A percentile compares a stretch with the other conserved stretches of the same genome.
phyloP scores from a whole-genome alignment of 140 eudicot species.

The Erigeron philadelphicus region DNA sequence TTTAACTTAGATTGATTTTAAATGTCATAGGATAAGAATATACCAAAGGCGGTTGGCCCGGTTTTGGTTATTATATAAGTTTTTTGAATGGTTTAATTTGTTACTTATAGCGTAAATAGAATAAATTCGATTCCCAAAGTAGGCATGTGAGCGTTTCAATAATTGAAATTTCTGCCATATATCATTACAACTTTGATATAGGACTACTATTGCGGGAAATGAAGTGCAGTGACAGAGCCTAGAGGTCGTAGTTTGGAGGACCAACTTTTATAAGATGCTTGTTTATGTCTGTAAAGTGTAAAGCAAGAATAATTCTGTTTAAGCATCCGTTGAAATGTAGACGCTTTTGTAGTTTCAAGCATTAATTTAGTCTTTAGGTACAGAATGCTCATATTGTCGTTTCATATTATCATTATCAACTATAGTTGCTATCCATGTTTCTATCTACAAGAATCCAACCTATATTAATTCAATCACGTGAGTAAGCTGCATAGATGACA shows the following conservation, averaged over 20 bases:
- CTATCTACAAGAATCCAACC: not conserved
- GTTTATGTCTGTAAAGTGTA: too few species aligned
- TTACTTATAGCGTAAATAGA: too few species aligned
- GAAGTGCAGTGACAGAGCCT: not conserved
- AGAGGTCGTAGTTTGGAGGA: not conserved
- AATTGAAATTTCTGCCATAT: not conserved
- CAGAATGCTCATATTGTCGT: not conserved
- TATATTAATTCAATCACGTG: not conserved
- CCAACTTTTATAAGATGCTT: not conserved
- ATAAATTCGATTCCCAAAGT: too few species aligned
- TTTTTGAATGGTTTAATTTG: too few species aligned
- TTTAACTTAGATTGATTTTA: too few species aligned
- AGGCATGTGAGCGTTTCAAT: too few species aligned
- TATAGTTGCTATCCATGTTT: not conserved
- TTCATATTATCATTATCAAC: not conserved
- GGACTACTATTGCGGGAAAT: not conserved
- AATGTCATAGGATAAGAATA: too few species aligned
- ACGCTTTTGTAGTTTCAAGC: not conserved
- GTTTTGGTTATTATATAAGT: too few species aligned
- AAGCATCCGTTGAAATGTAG: not conserved
- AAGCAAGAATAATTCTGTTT: too few species aligned
- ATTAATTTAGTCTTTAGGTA: too few species aligned
- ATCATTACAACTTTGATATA: conserved; percentile 4
- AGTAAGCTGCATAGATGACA: not conserved
- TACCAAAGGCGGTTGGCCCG: too few species aligned